Percentiles rank a stretch among this genome's conserved stretches.
Evolutionary conservation across 345 rosid species (phyloP).

Genomic region (Trapa bicornis): DNA sequence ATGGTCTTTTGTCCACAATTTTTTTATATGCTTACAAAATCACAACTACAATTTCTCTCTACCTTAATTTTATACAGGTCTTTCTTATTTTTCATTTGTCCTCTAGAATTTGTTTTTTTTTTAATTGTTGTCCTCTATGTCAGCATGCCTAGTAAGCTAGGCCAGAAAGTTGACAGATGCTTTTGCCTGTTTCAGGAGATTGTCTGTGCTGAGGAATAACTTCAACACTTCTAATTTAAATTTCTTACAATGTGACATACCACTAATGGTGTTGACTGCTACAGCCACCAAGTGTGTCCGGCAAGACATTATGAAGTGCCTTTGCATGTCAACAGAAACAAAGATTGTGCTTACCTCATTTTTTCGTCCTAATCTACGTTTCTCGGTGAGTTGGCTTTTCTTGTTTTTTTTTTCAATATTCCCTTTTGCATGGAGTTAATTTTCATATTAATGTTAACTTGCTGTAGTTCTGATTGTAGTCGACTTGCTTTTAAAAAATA

Average conservation of each 20-base stretch:
- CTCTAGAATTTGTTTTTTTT: not conserved
- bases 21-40: no score
- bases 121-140: not conserved
- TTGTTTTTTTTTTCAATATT: not conserved
- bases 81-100: not conserved
- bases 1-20: no score
- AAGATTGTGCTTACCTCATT: conserved; percentile 71
- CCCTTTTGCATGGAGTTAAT: not conserved
- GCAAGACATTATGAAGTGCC: conserved; percentile 58
- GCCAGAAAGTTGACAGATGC: conserved; percentile 4
- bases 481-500: not conserved
- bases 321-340: conserved; percentile 56
- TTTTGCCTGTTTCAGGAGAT: conserved; percentile 35
- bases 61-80: not conserved
- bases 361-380: conserved; percentile 61
- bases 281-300: conserved; percentile 69
- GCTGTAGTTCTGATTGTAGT: not conserved
- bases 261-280: conserved; percentile 90
- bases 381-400: conserved; percentile 39
- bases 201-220: conserved; percentile 56
- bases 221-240: conserved; percentile 42
- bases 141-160: not conserved
- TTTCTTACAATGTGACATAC: conserved; percentile 51
- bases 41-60: not conserved
- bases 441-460: not conserved